Percentiles rank a stretch among this genome's conserved stretches.
Evolutionary conservation across 2,329 filamentous ascomycete genomes (phyloP).

Genomic region (Mollisia scopiformis): DNA sequence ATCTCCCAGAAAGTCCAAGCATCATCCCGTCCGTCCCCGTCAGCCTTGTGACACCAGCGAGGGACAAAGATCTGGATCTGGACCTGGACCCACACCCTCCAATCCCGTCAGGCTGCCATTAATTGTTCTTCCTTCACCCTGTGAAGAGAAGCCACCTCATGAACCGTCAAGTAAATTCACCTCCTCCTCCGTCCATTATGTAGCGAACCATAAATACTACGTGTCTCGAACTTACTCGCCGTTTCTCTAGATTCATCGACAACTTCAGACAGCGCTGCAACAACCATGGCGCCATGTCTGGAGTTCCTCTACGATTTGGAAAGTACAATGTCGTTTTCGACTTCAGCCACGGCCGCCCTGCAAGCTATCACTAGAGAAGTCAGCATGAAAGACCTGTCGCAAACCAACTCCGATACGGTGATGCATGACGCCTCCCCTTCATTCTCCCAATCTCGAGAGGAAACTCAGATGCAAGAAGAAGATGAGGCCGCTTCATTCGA

Average conservation of each 20-base stretch:
- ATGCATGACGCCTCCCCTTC: not conserved
- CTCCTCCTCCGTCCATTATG: not conserved
- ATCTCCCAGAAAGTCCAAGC: not conserved
- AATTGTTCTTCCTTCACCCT: not conserved
- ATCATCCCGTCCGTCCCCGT: not conserved
- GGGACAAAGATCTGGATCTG: not conserved
- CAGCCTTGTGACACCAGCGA: not conserved
- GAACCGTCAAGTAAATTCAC: constrained; percentile 1
- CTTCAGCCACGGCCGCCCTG: not conserved
- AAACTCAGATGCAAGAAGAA: not conserved
- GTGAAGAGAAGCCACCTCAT: not conserved
- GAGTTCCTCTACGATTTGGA: not conserved
- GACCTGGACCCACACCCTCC: not conserved
- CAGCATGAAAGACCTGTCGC: not conserved
- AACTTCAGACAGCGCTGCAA: no score
- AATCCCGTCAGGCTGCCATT: not conserved
- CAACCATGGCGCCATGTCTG: not conserved
- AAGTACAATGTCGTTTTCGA: not conserved
- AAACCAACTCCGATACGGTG: not conserved
- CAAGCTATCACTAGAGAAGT: not conserved
- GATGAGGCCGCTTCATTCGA: no score
- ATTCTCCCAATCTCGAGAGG: not conserved
- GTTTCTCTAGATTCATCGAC: not conserved
- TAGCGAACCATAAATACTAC: not conserved
- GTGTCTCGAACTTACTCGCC: not conserved